phyloP scores from a whole-genome alignment of 1,139 yeast genomes.

The Oligophagozyma castellii region DNA sequence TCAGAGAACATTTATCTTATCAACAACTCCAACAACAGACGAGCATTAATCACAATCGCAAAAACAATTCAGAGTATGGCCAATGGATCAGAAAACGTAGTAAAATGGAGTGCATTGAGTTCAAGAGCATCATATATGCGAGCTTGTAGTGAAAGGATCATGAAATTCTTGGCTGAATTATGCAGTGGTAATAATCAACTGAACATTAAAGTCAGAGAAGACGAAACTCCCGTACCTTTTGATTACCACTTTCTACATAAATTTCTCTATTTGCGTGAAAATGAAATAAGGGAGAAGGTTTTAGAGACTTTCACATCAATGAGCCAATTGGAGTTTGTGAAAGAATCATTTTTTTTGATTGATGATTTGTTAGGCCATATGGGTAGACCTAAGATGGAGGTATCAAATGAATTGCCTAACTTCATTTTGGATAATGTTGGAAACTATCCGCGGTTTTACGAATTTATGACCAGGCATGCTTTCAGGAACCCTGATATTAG shows the following conservation, averaged over 20 bases:
- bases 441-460: slow-evolving; percentile 43
- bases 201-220: slow-evolving; percentile 9
- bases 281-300: slow-evolving; percentile 34
- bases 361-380: slow-evolving; percentile 24
- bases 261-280: slow-evolving; percentile 50
- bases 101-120: slow-evolving; percentile 46
- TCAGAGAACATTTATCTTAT: slow-evolving; percentile 36
- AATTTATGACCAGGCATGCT: slow-evolving; percentile 61
- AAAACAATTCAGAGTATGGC: slow-evolving; percentile 81
- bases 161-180: slow-evolving; percentile 31
- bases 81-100: slow-evolving; percentile 51
- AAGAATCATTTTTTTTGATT: slow-evolving; percentile 12
- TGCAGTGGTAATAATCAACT: slow-evolving; percentile 16
- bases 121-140: slow-evolving; percentile 31
- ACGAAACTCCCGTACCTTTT: slow-evolving; percentile 12
- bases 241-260: slow-evolving; percentile 50
- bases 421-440: slow-evolving; percentile 37
- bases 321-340: slow-evolving; percentile 13
- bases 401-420: slow-evolving; percentile 42
- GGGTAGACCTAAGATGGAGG: slow-evolving; percentile 33
- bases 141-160: slow-evolving; percentile 33
- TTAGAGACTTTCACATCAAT: slow-evolving; percentile 18
- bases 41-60: slow-evolving; percentile 70
- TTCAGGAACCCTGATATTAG: slow-evolving; percentile 30
- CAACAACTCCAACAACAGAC: slow-evolving; percentile 37